Evolutionary conservation across 257 asterid species (phyloP), one percentile per base, ranked within the genome.

Genomic region (Nicotiana otophora): DNA sequence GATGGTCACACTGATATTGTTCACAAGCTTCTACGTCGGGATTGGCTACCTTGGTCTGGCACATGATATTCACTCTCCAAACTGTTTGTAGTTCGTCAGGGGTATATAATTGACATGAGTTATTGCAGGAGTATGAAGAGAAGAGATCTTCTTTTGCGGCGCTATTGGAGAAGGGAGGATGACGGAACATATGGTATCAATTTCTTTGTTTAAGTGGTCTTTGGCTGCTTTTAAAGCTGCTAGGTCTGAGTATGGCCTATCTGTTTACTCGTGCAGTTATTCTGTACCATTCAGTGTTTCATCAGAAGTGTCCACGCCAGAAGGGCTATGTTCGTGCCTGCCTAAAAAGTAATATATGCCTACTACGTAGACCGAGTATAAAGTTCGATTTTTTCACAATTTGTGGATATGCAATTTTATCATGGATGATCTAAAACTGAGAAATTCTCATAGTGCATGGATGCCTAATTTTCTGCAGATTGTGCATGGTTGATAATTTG

Each of bases 131-230:
- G 99, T 81, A 94, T 96, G 99, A 90, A 88, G 81, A 85, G 85
- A 83, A 90, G 99, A 89, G 99, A 96, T 90, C 97, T 96, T 86
- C 88, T 96, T 66, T 87, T 96, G 86, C 90, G 91, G 81, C 97
- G 99, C 83, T 96, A 96, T 82, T 96, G 99, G 99, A 91, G 99
- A 90, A 91, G 99, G 89, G 99, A 96, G 88, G 99, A 96, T 84
- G 99, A 94, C 80, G 99, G 98, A 61, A 96, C 99, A 63, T 96
- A 96, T 83, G 99, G 99, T 96, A 89, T 78, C 86, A 67, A 81
- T 51, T 33, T 51, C 58, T 65, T 81, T 60, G 58, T 75, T 42
- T 28, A 20, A 15, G 51, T 75, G 63, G 54, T 69, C 57, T 75
- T 75, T 75, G 42, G 46, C 16, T 26, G 80, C 80, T 51, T 75